Base-by-base conservation (phyloP, 2,329 filamentous ascomycete genomes). In the Ceratocystis colombiana region DNA sequence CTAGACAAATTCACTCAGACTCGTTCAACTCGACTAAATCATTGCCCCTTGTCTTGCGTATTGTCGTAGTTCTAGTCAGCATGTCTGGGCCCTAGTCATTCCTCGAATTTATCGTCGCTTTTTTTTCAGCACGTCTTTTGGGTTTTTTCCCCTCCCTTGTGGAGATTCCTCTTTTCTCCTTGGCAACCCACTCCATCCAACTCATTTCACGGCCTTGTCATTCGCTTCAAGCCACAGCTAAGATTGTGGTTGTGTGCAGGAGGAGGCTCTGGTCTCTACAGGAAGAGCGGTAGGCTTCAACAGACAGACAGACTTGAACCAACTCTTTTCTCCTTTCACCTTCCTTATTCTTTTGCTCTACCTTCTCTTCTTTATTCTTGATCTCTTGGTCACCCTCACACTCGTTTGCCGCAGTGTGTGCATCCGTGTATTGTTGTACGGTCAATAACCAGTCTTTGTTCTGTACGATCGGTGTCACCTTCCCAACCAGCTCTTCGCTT, bases 161-260 rank as follows among this genome's bases (percentile, higher is more conserved):
- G 62, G 10, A 10, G 33, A 59, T 41, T 66, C 64, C 59, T 59
- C 25, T 59, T 59, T 59, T 37, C 55, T 59, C 55, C 55, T 59
- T 59, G 55, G 30, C 28, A 37, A 59, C 28, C 28, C 55, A 37
- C 55, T 66, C 30, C 41, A 25, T 30, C 20, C 15, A 22, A 44
- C 25, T 66, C 50, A 62, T 62, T 66, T 63, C 33, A 41, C 33
- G 25, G 30, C 30, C 41, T 41, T 59, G 46, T 65, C 22, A 55
- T 28, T 63, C 28, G 61, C 41, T 30, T 48, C 61, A 63, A 63
- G 61, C 61, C 61, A 63, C 44, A 37, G 28, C 61, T 63, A 22
- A 37, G 46, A 63, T 48, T 63, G 61, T 63, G 28, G 8, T n/a
- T 59, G 12, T n/a, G 25, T 59, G 55, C 55, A 33, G 55, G 15